A percentile compares a stretch with the other conserved stretches of the same genome.
phyloP scores from a whole-genome alignment of 176 grass and related monocot species.

The Tillandsia leiboldiana region DNA sequence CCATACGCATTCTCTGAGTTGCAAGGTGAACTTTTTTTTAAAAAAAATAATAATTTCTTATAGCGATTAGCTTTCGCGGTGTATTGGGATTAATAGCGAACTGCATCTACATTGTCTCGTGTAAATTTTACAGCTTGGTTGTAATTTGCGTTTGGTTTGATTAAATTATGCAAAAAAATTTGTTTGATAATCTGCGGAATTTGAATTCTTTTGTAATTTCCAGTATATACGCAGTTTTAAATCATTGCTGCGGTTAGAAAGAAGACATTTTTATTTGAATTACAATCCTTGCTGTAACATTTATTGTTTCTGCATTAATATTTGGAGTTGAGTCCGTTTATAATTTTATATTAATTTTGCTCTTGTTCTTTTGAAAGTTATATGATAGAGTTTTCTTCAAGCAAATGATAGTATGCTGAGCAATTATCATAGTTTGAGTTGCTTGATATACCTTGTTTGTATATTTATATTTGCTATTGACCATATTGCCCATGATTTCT shows the following conservation, averaged over 20 bases:
- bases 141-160: too few relatives aligned
- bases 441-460: not conserved
- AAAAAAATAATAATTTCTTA: not conserved
- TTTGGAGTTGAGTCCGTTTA: too few relatives aligned
- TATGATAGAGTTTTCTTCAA: not conserved
- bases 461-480: not conserved
- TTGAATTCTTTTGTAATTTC: too few relatives aligned
- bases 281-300: too few relatives aligned
- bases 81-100: constrained; percentile 9
- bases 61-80: not conserved
- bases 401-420: not conserved
- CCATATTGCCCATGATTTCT: not conserved
- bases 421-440: too few relatives aligned
- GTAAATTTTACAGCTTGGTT: not conserved
- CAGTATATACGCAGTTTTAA: too few relatives aligned
- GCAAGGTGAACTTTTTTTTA: constrained; percentile 35
- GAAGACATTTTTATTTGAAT: too few relatives aligned
- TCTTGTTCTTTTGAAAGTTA: not conserved
- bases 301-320: too few relatives aligned
- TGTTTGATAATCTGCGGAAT: too few relatives aligned
- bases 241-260: too few relatives aligned
- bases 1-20: constrained; percentile 73
- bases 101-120: not conserved
- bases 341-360: too few relatives aligned
- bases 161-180: too few relatives aligned